phyloP scores from a whole-genome alignment of 2,329 filamentous ascomycete genomes.

The Hypocrella siamensis region DNA sequence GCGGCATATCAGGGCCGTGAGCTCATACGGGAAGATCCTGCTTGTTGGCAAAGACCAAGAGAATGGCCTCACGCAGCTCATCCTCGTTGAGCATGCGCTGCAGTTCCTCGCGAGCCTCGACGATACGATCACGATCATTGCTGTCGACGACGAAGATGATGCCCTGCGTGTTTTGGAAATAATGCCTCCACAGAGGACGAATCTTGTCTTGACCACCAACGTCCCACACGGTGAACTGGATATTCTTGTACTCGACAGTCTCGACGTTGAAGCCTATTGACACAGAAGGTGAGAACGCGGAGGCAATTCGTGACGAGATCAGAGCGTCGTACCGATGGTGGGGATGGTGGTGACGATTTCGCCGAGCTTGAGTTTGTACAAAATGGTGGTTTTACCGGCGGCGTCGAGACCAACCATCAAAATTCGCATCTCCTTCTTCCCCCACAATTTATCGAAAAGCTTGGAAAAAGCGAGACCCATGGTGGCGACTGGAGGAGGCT shows the following conservation, averaged over 20 bases:
- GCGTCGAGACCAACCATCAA: constrained; percentile 99
- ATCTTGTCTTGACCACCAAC: constrained; percentile 99
- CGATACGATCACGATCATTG: constrained; percentile 96
- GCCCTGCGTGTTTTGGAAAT: constrained; percentile 99
- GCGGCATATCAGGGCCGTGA: background rate
- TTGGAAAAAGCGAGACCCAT: constrained; percentile 99
- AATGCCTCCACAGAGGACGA: constrained; percentile 96
- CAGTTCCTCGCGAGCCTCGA: constrained; percentile 91
- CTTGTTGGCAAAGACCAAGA: constrained; percentile 99
- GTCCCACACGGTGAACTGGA: constrained; percentile 99
- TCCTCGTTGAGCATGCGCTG: constrained; percentile 98
- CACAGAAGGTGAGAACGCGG: background rate
- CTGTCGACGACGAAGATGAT: constrained; percentile 99
- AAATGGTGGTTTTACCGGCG: constrained; percentile 98
- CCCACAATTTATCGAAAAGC: constrained; percentile 90
- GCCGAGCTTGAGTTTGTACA: constrained; percentile 99
- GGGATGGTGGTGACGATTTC: constrained; percentile 98
- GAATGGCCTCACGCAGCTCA: constrained; percentile 91
- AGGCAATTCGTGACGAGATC: background rate
- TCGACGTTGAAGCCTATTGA: constrained; percentile 90
- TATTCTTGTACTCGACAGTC: constrained; percentile 99
- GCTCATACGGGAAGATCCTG: constrained; percentile 87
- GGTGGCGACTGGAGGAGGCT: constrained; percentile 38
- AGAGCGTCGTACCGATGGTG: constrained; percentile 62
- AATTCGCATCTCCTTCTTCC: constrained; percentile 99